A percentile compares a stretch with the other conserved stretches of the same genome.
These are phyloP conservation scores for Solanum appendiculatum DNA, from an alignment of 257 asterid genomes.

Conservation along the genomic window DNA sequence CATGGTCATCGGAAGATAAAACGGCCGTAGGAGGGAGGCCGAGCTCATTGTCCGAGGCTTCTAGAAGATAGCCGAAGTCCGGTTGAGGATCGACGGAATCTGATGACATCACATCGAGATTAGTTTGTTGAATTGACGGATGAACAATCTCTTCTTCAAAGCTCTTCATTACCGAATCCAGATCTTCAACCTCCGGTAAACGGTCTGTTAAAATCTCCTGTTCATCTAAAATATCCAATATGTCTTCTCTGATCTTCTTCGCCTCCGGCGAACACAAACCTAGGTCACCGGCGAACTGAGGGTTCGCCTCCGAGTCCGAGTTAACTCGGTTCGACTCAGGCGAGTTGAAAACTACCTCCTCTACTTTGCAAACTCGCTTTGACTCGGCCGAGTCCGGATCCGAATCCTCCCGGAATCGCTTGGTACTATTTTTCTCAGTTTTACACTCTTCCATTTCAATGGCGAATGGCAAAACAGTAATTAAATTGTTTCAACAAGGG, in stretches of 20 bases:
- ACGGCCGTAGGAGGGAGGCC: conserved; percentile 29
- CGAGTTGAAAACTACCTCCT: not conserved
- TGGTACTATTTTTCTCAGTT: not conserved
- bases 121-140: not conserved
- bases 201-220: not conserved
- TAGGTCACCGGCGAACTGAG: too few species aligned
- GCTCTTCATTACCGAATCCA: conserved; percentile 32
- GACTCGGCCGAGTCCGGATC: conserved; percentile 9
- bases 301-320: too few species aligned
- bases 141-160: conserved; percentile 34
- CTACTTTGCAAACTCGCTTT: not conserved
- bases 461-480: not conserved
- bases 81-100: conserved; percentile 10
- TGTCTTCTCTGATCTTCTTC: conserved; percentile 4
- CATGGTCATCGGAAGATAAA: not conserved
- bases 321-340: not conserved
- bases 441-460: conserved; percentile 3
- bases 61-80: conserved; percentile 30
- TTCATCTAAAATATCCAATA: conserved; percentile 23
- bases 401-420: conserved; percentile 14
- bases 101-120: not conserved
- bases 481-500: not conserved
- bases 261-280: not conserved
- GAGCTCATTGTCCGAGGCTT: conserved; percentile 37
- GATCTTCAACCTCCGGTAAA: conserved; percentile 16